A percentile compares a stretch with the other conserved stretches of the same genome.
Conservation (phyloP, 2,329 filamentous ascomycete species). For the Rachicladosporium sp. region DNA sequence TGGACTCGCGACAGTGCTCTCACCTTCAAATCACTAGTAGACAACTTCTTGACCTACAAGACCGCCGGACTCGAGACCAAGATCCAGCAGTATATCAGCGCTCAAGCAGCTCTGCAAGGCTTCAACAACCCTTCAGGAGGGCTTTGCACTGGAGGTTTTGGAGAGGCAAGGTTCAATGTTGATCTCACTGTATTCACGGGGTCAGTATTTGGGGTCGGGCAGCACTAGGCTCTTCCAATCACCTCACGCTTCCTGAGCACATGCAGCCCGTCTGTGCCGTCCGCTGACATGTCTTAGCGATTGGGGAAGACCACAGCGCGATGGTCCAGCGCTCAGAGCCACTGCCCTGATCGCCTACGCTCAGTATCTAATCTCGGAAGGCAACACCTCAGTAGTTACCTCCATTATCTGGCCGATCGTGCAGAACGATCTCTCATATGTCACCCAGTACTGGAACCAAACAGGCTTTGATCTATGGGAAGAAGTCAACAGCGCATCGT, state of each 20-base stretch:
- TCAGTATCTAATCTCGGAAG: slow-evolving; percentile 48
- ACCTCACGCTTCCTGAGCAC: too few species aligned
- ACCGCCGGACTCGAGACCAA: slow-evolving; percentile 36
- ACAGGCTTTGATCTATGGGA: slow-evolving; percentile 71
- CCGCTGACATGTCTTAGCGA: not conserved
- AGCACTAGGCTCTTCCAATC: too few species aligned
- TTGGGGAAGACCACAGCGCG: slow-evolving; percentile 70
- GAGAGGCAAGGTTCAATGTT: slow-evolving; percentile 61
- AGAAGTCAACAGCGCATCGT: slow-evolving; percentile 62
- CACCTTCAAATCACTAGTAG: slow-evolving; percentile 55
- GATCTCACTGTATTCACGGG: slow-evolving; percentile 40
- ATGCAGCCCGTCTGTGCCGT: too few species aligned
- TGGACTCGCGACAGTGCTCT: slow-evolving; percentile 68
- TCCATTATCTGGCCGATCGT: slow-evolving; percentile 59
- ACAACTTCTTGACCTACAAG: slow-evolving; percentile 53
- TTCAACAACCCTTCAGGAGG: slow-evolving; percentile 57
- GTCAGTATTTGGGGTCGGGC: slow-evolving; percentile 13
- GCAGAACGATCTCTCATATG: slow-evolving; percentile 63
- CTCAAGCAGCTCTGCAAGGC: slow-evolving; percentile 54
- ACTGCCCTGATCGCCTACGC: slow-evolving; percentile 61
- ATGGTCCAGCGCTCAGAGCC: slow-evolving; percentile 65
- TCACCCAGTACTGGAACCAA: slow-evolving; percentile 53
- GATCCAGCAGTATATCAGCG: slow-evolving; percentile 55
- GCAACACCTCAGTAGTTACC: slow-evolving; percentile 31
- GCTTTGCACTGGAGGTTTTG: slow-evolving; percentile 42